These are phyloP conservation scores for Stipa capillata DNA, from an alignment of 176 grass and related monocot species.

Conservation along the genomic window DNA sequence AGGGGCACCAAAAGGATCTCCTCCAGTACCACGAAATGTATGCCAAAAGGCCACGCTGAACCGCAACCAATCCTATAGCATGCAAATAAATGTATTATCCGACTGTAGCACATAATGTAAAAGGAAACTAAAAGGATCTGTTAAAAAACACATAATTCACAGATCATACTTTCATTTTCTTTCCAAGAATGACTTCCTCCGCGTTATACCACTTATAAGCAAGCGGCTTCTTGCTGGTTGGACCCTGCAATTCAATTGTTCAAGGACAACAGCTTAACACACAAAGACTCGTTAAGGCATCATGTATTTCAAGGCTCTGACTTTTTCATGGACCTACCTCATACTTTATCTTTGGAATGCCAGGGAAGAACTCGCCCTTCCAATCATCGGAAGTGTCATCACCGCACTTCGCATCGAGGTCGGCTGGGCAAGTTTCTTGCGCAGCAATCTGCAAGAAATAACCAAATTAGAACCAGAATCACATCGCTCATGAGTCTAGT, in stretches of 20 bases:
- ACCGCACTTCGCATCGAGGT: constrained; percentile 44
- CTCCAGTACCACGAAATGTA: constrained; percentile 74
- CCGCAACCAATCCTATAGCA: constrained; percentile 70
- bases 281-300: background rate
- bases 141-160: background rate
- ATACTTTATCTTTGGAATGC: constrained; percentile 78
- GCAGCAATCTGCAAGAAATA: constrained; percentile 31
- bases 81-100: background rate
- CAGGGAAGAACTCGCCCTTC: constrained; percentile 80
- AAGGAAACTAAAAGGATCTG: background rate
- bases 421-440: constrained; percentile 46
- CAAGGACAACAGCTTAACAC: background rate
- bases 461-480: background rate
- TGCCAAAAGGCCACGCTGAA: constrained; percentile 95
- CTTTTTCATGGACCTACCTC: constrained; percentile 38
- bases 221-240: constrained; percentile 71
- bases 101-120: background rate
- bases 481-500: background rate
- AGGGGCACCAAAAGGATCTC: constrained; percentile 73
- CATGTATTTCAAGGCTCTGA: background rate
- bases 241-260: constrained; percentile 38
- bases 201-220: constrained; percentile 91
- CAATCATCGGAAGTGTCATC: constrained; percentile 42
- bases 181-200: constrained; percentile 88
- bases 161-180: constrained; percentile 82